phyloP scores from a whole-genome alignment of 176 grass and related monocot genomes.

The Aegilops longissima region DNA sequence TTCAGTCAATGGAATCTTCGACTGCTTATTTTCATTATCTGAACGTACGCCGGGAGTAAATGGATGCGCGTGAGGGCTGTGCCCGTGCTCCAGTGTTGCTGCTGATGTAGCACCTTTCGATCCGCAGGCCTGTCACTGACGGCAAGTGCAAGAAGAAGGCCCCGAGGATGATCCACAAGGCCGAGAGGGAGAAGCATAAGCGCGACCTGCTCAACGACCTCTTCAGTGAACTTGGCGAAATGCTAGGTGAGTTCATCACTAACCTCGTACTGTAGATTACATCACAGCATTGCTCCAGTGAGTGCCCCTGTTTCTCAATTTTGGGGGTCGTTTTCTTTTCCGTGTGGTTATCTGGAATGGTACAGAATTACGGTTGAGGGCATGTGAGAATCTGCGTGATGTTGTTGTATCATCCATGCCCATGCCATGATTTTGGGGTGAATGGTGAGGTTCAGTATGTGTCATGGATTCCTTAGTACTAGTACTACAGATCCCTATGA shows the following conservation, averaged over 20 bases:
- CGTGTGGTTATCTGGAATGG: neutral
- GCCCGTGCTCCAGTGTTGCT: neutral
- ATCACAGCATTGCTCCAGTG: neutral
- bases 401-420: neutral
- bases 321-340: neutral
- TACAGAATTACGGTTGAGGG: neutral
- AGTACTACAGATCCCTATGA: neutral
- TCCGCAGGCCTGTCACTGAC: slow-evolving; percentile 43
- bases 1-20: neutral
- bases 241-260: slow-evolving; percentile 45
- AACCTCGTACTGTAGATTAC: no score
- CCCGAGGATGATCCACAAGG: slow-evolving; percentile 64
- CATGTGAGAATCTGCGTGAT: neutral
- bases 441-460: neutral
- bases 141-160: slow-evolving; percentile 59
- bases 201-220: slow-evolving; percentile 83
- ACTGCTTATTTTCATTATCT: neutral
- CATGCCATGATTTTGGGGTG: neutral
- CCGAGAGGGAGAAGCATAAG: slow-evolving; percentile 89
- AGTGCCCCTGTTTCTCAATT: neutral
- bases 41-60: neutral
- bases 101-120: neutral
- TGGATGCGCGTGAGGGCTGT: neutral
- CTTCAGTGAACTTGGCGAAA: slow-evolving; percentile 49
- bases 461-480: neutral